Percentiles rank a stretch among this genome's conserved stretches.
Evolutionary conservation across 306 rosid species (phyloP).

Genomic region (Begonia loranthoides): DNA sequence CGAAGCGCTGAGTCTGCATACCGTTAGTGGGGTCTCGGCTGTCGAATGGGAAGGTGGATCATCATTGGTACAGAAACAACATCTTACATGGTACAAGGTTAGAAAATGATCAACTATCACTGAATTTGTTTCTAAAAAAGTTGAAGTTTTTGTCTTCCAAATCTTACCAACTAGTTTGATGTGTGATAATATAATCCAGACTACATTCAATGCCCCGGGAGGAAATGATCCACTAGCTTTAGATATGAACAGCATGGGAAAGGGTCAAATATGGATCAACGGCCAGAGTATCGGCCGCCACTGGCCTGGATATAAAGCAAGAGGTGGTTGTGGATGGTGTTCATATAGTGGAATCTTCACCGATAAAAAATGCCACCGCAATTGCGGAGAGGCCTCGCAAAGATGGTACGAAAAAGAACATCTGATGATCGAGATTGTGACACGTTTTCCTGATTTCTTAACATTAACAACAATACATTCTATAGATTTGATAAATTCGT

Average conservation of each 20-base stretch:
- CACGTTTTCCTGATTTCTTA: no score
- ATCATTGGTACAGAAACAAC: conserved; percentile 44
- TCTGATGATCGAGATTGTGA: no score
- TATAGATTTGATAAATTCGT: no score
- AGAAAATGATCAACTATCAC: conserved; percentile 8
- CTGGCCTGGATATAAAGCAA: conserved; percentile 68
- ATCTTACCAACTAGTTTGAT: background rate
- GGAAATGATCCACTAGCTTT: conserved; percentile 76
- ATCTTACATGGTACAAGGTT: conserved; percentile 96
- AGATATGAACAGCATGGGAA: conserved; percentile 93
- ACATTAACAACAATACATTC: no score
- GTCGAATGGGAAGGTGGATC: conserved; percentile 79
- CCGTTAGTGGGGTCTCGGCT: conserved; percentile 61
- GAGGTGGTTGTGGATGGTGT: conserved; percentile 48
- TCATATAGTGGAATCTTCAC: conserved; percentile 59
- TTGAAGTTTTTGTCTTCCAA: conserved; percentile 1
- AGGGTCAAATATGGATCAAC: conserved; percentile 88
- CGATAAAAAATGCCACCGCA: conserved; percentile 49
- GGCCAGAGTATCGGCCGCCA: conserved; percentile 89
- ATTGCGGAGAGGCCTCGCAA: conserved; percentile 84
- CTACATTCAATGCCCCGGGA: conserved; percentile 52
- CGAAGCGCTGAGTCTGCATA: conserved; percentile 53
- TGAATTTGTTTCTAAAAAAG: conserved; percentile 4
- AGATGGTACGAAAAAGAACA: conserved; percentile 51
- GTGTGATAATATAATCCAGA: no score